Evolutionary conservation across 176 grass and related monocot species (phyloP), one percentile per base, ranked within the genome.

Genomic region (Ananas comosus): DNA sequence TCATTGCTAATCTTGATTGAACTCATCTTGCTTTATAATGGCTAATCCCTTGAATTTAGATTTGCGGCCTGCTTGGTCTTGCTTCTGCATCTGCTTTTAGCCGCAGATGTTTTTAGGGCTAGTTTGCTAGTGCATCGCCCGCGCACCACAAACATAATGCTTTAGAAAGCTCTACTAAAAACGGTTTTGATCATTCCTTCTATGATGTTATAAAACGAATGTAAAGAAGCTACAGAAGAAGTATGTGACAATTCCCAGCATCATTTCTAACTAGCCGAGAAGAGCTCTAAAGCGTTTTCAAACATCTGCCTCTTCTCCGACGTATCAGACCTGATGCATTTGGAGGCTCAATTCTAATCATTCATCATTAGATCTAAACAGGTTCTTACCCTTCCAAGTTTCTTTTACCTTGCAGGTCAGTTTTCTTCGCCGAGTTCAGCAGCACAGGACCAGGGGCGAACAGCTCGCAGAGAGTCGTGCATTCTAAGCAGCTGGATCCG

Each of bases 341-440:
- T 17, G 13, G 13, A 13, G 13, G 4, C 18, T 58, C 12, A 64
- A 25, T 51, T 51, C 1, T 10, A 49, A 56, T n/a, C 16, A 4
- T 58, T 18, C 10, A 18, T 18, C 10, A 18, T 59, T 59, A 5
- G 19, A 4, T 59, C 2, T 17, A 42, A 42, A 42, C 33, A 42
- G 33, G 33, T 42, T 42, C 33, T 59, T 9, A 16, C 54, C 16
- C 1, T 59, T 14, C 6, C 6, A 59, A 59, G 5, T 56, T 59
- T 58, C 11, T 10, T 74, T 2, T 3, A 74, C 16, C n/a, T 52
- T 64, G 78, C 50, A 85, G 83, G 52, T 68, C 69, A 24, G 77
- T 88, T 52, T 86, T 57, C 68, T 96, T 96, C 18, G 88, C 74
- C 0, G 91, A 96, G 72, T 96, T 78, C 56, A 80, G 81, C 52